Conservation (phyloP, 495 filamentous ascomycete species). For the Hypoxylon perforatum region DNA sequence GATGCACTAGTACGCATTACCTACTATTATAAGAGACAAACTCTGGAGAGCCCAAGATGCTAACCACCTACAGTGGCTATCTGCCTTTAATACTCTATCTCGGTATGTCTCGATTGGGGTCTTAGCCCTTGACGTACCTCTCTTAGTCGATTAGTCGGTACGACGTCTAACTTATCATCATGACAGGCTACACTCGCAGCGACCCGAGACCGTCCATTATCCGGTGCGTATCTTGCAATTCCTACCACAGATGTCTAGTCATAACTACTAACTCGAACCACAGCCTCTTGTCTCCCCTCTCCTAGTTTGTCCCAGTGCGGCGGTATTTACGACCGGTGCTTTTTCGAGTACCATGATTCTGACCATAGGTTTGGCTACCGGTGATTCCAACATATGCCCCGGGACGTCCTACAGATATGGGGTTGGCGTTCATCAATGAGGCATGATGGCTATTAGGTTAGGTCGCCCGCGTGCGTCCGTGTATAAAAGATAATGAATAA, state of each 20-base stretch:
- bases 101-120: conserved; percentile 66
- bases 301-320: conserved; percentile 47
- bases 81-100: conserved; percentile 97
- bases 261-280: conserved; percentile 4
- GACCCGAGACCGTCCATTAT: conserved; percentile 92
- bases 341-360: not conserved
- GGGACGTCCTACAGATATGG: conserved; percentile 5
- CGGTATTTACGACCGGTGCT: not conserved
- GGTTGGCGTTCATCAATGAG: conserved; percentile 10
- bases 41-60: not conserved
- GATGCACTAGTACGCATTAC: conserved; percentile 88
- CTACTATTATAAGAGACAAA: not conserved
- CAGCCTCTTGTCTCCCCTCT: conserved; percentile 80
- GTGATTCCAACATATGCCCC: not conserved
- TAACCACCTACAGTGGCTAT: conserved; percentile 76
- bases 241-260: conserved; percentile 5
- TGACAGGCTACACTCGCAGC: conserved; percentile 89
- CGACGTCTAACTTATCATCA: not conserved
- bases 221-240: conserved; percentile 67
- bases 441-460: conserved; percentile 3
- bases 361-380: not conserved
- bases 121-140: conserved; percentile 8
- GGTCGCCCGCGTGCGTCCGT: conserved; percentile 10
- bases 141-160: no score
- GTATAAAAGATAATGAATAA: conserved; percentile 32